Evolutionary conservation across 176 grass and related monocot genomes (phyloP).

Genomic region (Carex littledalei): DNA sequence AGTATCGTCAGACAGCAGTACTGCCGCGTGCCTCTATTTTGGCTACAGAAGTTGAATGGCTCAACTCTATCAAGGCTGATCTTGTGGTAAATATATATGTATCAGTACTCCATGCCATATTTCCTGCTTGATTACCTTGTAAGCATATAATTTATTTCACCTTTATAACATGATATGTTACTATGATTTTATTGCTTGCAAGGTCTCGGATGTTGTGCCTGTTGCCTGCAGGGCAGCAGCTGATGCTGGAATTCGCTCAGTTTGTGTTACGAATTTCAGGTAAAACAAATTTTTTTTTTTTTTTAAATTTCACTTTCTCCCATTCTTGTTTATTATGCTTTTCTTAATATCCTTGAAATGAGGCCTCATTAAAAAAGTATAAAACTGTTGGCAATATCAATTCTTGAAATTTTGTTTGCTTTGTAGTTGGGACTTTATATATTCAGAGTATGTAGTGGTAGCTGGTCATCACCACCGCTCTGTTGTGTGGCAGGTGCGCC

Average conservation of each 20-base stretch:
- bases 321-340: background rate
- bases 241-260: conserved; percentile 84
- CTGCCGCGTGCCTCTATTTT: conserved; percentile 80
- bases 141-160: background rate
- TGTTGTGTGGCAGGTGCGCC: conserved; percentile 86
- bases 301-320: background rate
- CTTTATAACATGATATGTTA: conserved; percentile 1
- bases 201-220: conserved; percentile 97
- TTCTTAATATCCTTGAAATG: conserved; percentile 5
- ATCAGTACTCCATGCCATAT: background rate
- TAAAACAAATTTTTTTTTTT: conserved; percentile 15
- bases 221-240: conserved; percentile 84
- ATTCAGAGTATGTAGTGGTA: conserved; percentile 86
- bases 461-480: conserved; percentile 89
- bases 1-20: conserved; percentile 96
- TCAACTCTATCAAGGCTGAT: conserved; percentile 85
- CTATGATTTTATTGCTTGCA: conserved; percentile 5
- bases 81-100: conserved; percentile 51
- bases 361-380: background rate
- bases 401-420: conserved; percentile 8
- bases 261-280: conserved; percentile 98
- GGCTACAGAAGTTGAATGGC: conserved; percentile 83
- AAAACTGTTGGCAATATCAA: background rate
- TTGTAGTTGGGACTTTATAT: conserved; percentile 98
- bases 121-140: background rate